Evolutionary conservation across 257 asterid species (phyloP).

Genomic region (Mitragyna speciosa): DNA sequence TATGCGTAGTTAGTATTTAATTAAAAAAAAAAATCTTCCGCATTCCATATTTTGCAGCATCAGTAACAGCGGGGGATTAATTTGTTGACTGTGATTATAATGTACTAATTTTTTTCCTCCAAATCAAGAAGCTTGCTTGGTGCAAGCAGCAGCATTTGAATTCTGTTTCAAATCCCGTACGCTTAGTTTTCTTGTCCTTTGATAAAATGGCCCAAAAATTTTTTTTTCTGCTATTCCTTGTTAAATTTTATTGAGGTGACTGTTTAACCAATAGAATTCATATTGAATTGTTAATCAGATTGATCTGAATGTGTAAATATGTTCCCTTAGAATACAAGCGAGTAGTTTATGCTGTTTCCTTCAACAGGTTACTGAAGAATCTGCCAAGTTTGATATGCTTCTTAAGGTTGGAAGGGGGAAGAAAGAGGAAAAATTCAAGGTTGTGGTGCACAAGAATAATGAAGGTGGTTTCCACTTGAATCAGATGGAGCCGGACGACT

Average conservation of each 20-base stretch:
- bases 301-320: not conserved
- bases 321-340: not conserved
- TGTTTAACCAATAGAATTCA: not conserved
- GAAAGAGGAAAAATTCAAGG: conserved; percentile 78
- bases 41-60: too few relatives aligned
- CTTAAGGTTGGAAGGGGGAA: conserved; percentile 79
- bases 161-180: too few relatives aligned
- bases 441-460: conserved; percentile 62
- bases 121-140: too few relatives aligned
- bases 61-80: too few relatives aligned
- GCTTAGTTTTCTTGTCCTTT: too few relatives aligned
- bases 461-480: conserved; percentile 75
- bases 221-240: not conserved
- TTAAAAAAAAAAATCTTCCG: too few relatives aligned
- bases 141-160: too few relatives aligned
- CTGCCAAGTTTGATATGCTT: conserved; percentile 71
- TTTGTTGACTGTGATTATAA: too few relatives aligned
- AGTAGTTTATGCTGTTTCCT: not conserved
- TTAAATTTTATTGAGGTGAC: not conserved
- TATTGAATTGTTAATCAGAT: not conserved
- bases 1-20: too few relatives aligned
- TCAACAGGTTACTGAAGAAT: conserved; percentile 55
- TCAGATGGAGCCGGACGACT: conserved; percentile 15
- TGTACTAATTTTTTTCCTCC: too few relatives aligned
- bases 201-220: too few relatives aligned